A percentile compares a stretch with the other conserved stretches of the same genome.
phyloP scores from a whole-genome alignment of 2,329 filamentous ascomycete genomes.

The Zopfia rhizophila region DNA sequence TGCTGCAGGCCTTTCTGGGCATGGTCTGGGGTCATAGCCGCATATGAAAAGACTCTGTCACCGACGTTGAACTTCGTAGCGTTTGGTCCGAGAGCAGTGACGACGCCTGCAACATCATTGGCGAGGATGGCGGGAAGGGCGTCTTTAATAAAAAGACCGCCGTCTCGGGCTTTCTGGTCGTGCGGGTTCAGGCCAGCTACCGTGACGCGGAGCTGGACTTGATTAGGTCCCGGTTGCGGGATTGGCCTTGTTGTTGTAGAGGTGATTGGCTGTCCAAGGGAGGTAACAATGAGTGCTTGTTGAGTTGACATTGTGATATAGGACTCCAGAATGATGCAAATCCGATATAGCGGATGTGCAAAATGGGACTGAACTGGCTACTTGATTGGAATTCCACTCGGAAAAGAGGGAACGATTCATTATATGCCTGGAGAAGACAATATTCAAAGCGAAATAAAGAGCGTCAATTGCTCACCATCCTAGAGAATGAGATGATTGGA shows the following conservation, averaged over 20 bases:
- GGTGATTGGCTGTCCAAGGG: conserved; percentile 2
- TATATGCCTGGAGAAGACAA: too few relatives aligned
- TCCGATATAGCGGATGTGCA: too few relatives aligned
- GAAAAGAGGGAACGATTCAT: too few relatives aligned
- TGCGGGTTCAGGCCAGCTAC: conserved; percentile 50
- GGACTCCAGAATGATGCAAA: too few relatives aligned
- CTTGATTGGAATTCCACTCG: too few relatives aligned
- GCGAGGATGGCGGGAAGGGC: conserved; percentile 46
- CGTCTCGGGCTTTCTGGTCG: conserved; percentile 53
- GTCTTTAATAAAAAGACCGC: conserved; percentile 48
- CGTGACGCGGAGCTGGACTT: conserved; percentile 53
- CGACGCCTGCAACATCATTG: conserved; percentile 60
- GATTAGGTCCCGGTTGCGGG: conserved; percentile 17
- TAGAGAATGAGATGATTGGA: too few relatives aligned
- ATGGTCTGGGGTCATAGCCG: conserved; percentile 11
- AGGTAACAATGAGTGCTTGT: conserved; percentile 18
- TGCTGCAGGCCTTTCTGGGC: conserved; percentile 49
- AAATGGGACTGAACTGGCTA: too few relatives aligned
- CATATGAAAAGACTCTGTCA: conserved; percentile 65
- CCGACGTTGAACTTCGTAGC: conserved; percentile 65
- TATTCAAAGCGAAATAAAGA: too few relatives aligned
- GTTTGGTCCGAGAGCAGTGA: conserved; percentile 61
- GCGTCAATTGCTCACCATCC: too few relatives aligned
- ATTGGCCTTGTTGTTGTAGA: conserved; percentile 15
- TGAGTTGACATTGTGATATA: conserved; percentile 14